Conservation (phyloP, 1,284 basidiomycete genomes). For the Stereum hirsutum region DNA sequence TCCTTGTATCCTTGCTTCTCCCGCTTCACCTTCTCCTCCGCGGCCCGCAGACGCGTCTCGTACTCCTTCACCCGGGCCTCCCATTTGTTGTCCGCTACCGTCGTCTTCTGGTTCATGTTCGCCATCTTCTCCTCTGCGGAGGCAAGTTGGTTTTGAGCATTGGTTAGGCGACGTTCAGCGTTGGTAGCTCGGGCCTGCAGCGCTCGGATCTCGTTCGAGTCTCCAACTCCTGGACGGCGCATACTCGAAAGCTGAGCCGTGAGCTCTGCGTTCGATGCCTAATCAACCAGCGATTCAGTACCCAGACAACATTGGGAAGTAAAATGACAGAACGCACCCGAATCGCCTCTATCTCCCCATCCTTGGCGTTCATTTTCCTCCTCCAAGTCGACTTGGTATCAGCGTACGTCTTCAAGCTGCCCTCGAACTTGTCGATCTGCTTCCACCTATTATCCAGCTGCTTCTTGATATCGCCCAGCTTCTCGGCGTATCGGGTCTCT, state of each 20-base stretch:
- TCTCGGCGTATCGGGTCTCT: slow-evolving; percentile 66
- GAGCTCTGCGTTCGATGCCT: slow-evolving; percentile 75
- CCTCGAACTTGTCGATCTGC: slow-evolving; percentile 91
- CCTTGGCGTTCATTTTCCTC: slow-evolving; percentile 72
- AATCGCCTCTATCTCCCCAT: slow-evolving; percentile 82
- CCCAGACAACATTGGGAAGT: neutral
- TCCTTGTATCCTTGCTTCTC: slow-evolving; percentile 96
- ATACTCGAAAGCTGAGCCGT: slow-evolving; percentile 62
- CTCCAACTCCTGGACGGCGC: slow-evolving; percentile 56
- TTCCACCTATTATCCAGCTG: slow-evolving; percentile 87
- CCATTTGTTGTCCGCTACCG: slow-evolving; percentile 77
- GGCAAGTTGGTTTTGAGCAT: slow-evolving; percentile 75
- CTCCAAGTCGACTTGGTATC: slow-evolving; percentile 86
- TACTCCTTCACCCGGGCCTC: slow-evolving; percentile 90
- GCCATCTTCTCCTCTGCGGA: slow-evolving; percentile 80
- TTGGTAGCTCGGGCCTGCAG: slow-evolving; percentile 66
- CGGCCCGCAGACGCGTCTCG: slow-evolving; percentile 73
- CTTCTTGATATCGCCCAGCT: slow-evolving; percentile 72
- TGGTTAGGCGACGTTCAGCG: slow-evolving; percentile 76
- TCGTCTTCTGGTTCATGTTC: slow-evolving; percentile 59
- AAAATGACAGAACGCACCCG: slow-evolving; percentile 40
- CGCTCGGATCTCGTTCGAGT: slow-evolving; percentile 65
- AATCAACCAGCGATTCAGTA: neutral
- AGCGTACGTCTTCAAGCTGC: slow-evolving; percentile 75
- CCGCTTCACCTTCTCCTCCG: slow-evolving; percentile 91